A percentile compares a stretch with the other conserved stretches of the same genome.
Evolutionary conservation across 2,329 filamentous ascomycete species (phyloP).

Genomic region (Pyrenochaeta sp.): DNA sequence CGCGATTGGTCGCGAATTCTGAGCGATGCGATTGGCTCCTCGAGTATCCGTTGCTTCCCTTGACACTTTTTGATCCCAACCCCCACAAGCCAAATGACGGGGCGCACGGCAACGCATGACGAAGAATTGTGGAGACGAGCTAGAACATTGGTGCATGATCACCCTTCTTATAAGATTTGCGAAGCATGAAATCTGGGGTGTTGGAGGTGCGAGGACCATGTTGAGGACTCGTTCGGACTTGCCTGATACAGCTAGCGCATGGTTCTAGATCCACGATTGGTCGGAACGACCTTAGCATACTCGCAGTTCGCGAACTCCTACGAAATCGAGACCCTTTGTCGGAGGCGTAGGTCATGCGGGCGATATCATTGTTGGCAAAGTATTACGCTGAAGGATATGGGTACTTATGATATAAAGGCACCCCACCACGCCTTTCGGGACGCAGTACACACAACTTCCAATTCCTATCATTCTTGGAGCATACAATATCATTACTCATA

Average conservation of each 20-base stretch:
- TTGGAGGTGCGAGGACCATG: background rate
- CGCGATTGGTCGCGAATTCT: background rate
- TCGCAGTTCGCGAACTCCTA: constrained; percentile 4
- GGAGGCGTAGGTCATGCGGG: background rate
- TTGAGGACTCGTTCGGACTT: constrained; percentile 2
- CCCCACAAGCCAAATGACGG: background rate
- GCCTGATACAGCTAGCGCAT: background rate
- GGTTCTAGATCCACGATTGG: constrained; percentile 1
- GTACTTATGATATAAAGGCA: background rate
- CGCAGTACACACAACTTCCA: background rate
- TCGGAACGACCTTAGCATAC: background rate
- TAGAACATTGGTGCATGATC: background rate
- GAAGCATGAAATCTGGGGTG: background rate
- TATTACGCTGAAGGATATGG: background rate
- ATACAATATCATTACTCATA: background rate
- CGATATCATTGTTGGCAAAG: background rate
- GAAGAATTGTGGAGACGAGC: background rate
- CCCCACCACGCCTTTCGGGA: background rate
- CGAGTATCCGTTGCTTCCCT: background rate
- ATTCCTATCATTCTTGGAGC: background rate
- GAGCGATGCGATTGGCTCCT: background rate
- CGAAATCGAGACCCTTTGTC: background rate
- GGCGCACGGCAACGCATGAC: background rate
- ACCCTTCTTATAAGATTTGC: background rate
- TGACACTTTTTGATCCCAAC: background rate